A percentile compares a stretch with the other conserved stretches of the same genome.
Evolutionary conservation across 1,284 basidiomycete species (phyloP).

Genomic region (Boletus mariae): DNA sequence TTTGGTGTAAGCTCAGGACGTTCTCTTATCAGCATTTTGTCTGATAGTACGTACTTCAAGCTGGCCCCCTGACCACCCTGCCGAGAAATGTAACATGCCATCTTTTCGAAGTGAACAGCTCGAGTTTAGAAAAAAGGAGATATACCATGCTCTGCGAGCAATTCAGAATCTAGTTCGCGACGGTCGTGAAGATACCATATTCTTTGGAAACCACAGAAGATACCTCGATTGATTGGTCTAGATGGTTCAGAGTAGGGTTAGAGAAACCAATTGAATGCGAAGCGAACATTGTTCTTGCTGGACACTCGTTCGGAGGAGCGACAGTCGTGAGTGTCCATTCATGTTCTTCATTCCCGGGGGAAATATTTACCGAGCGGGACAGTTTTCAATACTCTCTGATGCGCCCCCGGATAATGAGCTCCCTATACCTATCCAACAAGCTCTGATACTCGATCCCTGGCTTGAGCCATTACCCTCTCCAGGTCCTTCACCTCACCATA

Average conservation of each 20-base stretch:
- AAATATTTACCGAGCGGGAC: neutral
- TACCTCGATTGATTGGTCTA: conserved; percentile 37
- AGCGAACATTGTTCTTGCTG: conserved; percentile 50
- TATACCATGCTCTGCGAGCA: conserved; percentile 54
- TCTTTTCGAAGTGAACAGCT: conserved; percentile 64
- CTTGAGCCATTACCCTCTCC: conserved; percentile 65
- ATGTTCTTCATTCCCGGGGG: neutral
- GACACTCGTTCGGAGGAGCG: conserved; percentile 78
- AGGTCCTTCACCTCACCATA: conserved; percentile 38
- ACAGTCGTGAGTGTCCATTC: conserved; percentile 51
- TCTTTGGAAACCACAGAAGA: conserved; percentile 33
- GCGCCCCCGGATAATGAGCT: conserved; percentile 39
- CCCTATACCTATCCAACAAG: conserved; percentile 50
- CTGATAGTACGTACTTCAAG: conserved; percentile 7
- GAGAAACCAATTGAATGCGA: conserved; percentile 39
- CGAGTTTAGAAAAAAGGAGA: conserved; percentile 59
- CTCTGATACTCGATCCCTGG: conserved; percentile 74
- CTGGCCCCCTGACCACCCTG: conserved; percentile 29
- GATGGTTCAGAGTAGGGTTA: conserved; percentile 39
- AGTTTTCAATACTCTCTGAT: conserved; percentile 56
- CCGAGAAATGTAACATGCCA: conserved; percentile 29
- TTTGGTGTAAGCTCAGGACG: neutral
- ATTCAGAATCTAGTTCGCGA: conserved; percentile 40
- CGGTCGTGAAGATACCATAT: conserved; percentile 29
- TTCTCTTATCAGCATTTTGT: neutral